Evolutionary conservation across 2,329 filamentous ascomycete species (phyloP), one percentile per base, ranked within the genome.

Genomic region (Colletotrichum lentis): DNA sequence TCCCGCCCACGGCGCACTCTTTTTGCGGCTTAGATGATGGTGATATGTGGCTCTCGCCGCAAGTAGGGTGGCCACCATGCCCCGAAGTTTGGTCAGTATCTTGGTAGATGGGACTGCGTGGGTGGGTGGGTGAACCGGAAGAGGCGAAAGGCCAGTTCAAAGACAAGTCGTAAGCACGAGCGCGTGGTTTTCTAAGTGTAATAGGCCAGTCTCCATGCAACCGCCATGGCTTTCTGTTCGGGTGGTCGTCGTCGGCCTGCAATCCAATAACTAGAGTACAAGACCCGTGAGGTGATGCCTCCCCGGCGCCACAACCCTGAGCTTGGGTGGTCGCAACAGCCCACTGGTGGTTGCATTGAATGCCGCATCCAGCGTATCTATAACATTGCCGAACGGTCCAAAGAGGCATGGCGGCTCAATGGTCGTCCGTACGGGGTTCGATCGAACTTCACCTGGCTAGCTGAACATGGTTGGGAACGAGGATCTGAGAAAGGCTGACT

Each of bases 61-160:
- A 22, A n/a, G 24, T 22, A 22, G 31, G 5, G n/a, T 22, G 50
- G 20, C 18, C n/a, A 22, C 35, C 16, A 5, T 35, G 31, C 16
- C 6, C n/a, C 14, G 5, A 14, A 35, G 27, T 49, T 49, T 20
- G n/a, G 31, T 18, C n/a, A 54, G 35, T n/a, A 18, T 54, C n/a
- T 20, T 39, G 5, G n/a, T 11, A 53, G 31, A 54, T 39, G 50
- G 2, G 52, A 63, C 55, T n/a, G 53, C n/a, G 54, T 47, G 35
- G 35, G 56, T 47, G 35, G 35, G 56, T 52, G 44, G 31, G 18
- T 22, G n/a, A 37, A 24, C 10, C 22, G 18, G 20, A 20, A n/a
- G 35, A 44, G 54, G 44, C 20, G 22, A 47, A 20, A 24, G 22
- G 6, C 44, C 22, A 39, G 31, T 27, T 39, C 50, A 35, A n/a